These are phyloP conservation scores for Leishmania braziliensis DNA, from an alignment of 208 protist genomes.

Conservation along the genomic window DNA sequence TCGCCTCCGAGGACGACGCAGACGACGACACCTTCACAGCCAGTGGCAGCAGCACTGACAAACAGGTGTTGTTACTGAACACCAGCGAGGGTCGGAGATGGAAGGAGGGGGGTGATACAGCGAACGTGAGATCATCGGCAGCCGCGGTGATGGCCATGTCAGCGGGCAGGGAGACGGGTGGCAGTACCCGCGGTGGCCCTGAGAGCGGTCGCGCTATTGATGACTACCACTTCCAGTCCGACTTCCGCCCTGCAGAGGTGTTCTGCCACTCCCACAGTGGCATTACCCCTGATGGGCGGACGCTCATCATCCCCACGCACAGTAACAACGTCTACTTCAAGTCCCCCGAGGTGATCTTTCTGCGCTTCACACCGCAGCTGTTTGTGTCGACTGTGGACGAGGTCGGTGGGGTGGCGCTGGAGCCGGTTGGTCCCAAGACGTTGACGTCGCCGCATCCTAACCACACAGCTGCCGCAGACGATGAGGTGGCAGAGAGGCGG, in stretches of 20 bases:
- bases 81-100: background rate
- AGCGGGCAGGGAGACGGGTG: slow-evolving; percentile 1
- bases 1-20: background rate
- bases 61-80: background rate
- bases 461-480: background rate
- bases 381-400: slow-evolving; percentile 24
- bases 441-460: background rate
- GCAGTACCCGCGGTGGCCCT: slow-evolving; percentile 6
- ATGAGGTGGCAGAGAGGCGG: background rate
- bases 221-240: slow-evolving; percentile 44
- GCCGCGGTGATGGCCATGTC: background rate
- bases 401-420: slow-evolving; percentile 14
- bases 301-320: slow-evolving; percentile 69
- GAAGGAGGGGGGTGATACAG: background rate
- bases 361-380: slow-evolving; percentile 31
- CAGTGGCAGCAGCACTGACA: slow-evolving; percentile 5
- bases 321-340: slow-evolving; percentile 50
- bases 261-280: slow-evolving; percentile 69
- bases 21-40: background rate
- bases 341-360: slow-evolving; percentile 55
- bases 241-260: slow-evolving; percentile 57
- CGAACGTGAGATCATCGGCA: background rate
- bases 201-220: slow-evolving; percentile 14
- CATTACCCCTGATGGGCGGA: slow-evolving; percentile 61
- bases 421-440: background rate